Evolutionary conservation across 192 early-diverging fungal genomes (phyloP), one percentile per base, ranked within the genome.

Genomic region (Podila verticillata): DNA sequence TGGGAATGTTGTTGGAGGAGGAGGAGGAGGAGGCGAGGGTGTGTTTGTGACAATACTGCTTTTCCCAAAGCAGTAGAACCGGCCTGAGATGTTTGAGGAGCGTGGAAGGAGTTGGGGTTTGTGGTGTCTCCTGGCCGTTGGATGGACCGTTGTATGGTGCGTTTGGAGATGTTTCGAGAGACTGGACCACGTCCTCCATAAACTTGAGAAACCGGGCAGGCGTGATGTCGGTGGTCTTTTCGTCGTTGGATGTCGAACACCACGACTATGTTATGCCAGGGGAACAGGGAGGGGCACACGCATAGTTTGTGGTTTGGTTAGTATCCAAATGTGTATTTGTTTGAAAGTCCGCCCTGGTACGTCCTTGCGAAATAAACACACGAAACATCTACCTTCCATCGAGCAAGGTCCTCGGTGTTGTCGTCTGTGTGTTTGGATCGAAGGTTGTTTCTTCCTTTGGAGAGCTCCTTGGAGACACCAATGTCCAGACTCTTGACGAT

Each of bases 61-160:
- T 32, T 13, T 74, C 48, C 73, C 73, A 74, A 31, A 74, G 65
- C 47, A 67, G 65, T 3, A 74, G 65, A 3, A 74, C 49, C 3
- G 73, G 73, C 26, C 35, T 61, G 24, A 74, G 32, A 30, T 63
- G 63, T 32, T 54, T 26, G 24, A 26, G n/a, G 8, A 54, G 51
- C n/a, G 51, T 54, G 1, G 51, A 54, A 9, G 51, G 24, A 9
- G 51, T n/a, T n/a, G n/a, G n/a, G 17, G 24, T 19, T 54, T n/a
- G 22, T 2, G 9, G 51, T n/a, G 51, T 54, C 51, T 54, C 24
- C 51, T 54, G 20, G 51, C 24, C 24, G 51, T 54, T 54, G 51
- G 51, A 54, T 24, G 51, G 22, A 54, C 51, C 39, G 39, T 44
- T 3, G 39, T n/a, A n/a, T n/a, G 39, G 3, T 44, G 39, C 1